Conservation (phyloP, 2,329 filamentous ascomycete genomes). For the Alternaria sp. region DNA sequence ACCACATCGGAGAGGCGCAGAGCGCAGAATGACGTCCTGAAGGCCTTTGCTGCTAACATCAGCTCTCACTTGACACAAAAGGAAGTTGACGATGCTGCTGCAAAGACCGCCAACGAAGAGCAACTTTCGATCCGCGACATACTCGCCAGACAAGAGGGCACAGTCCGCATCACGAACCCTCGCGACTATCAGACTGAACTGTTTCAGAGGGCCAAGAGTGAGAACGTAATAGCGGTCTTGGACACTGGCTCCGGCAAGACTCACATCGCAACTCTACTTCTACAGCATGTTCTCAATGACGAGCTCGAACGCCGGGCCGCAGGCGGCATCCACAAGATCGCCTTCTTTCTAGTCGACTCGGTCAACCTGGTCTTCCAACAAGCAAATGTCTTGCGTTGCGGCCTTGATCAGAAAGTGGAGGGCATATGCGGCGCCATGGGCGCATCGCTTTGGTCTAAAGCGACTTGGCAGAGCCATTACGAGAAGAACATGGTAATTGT, state of each 20-base stretch:
- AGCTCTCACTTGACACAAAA: conserved; percentile 52
- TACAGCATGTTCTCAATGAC: conserved; percentile 75
- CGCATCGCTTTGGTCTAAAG: conserved; percentile 65
- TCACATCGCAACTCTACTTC: conserved; percentile 86
- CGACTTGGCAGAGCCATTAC: conserved; percentile 66
- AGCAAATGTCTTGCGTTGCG: conserved; percentile 78
- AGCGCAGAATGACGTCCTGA: conserved; percentile 53
- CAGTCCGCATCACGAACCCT: conserved; percentile 73
- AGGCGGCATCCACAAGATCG: conserved; percentile 67
- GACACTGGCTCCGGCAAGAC: conserved; percentile 98
- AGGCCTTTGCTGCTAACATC: conserved; percentile 51
- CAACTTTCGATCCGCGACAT: conserved; percentile 61
- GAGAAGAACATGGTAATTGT: conserved; percentile 80
- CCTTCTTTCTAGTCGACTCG: conserved; percentile 91
- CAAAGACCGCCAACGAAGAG: conserved; percentile 52
- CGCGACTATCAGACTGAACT: conserved; percentile 92
- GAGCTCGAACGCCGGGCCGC: conserved; percentile 74
- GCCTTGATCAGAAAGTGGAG: conserved; percentile 77
- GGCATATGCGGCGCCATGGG: conserved; percentile 76
- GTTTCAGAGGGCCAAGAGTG: conserved; percentile 82
- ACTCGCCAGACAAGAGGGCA: conserved; percentile 59
- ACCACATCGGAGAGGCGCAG: conserved; percentile 48
- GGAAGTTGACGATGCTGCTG: conserved; percentile 45
- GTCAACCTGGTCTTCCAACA: conserved; percentile 93
- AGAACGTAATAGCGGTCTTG: conserved; percentile 90